phyloP scores from a whole-genome alignment of 139 green algal species.

The Tetradesmus lagerheimii region DNA sequence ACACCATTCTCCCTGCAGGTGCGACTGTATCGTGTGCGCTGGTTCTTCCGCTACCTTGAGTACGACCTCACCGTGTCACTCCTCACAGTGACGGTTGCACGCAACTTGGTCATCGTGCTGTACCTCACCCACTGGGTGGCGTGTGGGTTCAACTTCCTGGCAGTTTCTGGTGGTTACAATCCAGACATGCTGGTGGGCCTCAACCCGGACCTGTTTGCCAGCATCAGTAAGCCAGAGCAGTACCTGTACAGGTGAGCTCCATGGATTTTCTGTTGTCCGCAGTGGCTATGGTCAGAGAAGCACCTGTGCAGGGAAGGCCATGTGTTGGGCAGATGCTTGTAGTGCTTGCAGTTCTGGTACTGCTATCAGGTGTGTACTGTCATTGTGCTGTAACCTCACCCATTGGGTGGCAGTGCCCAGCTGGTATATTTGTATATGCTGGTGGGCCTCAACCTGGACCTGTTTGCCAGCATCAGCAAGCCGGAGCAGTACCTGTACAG shows the following conservation, averaged over 20 bases:
- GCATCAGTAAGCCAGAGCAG: constrained; percentile 14
- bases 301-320: not conserved
- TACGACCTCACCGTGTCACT: constrained; percentile 59
- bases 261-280: too few species aligned
- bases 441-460: too few species aligned
- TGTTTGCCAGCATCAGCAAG: too few species aligned
- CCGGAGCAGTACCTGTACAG: too few species aligned
- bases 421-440: too few species aligned
- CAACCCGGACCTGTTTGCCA: constrained; percentile 39
- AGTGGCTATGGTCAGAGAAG: too few species aligned
- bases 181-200: constrained; percentile 42
- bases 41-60: constrained; percentile 63
- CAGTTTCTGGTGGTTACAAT: constrained; percentile 35
- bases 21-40: constrained; percentile 56
- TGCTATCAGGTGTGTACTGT: too few species aligned
- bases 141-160: constrained; percentile 64
- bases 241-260: constrained; percentile 32
- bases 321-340: too few species aligned
- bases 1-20: too few species aligned
- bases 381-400: too few species aligned
- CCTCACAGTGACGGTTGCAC: constrained; percentile 61
- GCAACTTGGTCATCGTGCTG: constrained; percentile 61
- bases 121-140: constrained; percentile 61
- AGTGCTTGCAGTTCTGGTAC: too few species aligned
- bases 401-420: too few species aligned